Conservation (phyloP, 148 eudicot genomes). For the Persicaria tinctoria region DNA sequence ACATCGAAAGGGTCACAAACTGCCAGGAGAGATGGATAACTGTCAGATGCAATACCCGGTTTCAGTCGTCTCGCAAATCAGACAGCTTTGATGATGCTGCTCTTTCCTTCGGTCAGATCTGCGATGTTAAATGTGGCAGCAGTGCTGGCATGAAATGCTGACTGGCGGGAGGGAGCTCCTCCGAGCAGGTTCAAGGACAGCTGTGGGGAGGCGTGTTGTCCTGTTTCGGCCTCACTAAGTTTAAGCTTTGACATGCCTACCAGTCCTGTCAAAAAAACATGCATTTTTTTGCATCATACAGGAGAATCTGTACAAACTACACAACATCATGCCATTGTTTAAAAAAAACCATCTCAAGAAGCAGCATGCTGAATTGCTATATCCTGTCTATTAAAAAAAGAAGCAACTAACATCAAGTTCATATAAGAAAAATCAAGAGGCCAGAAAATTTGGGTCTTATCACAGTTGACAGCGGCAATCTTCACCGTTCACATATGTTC, state of each 20-base stretch:
- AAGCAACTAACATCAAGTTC: not conserved
- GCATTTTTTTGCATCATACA: too few species aligned
- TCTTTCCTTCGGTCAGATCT: constrained; percentile 32
- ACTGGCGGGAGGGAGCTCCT: constrained; percentile 52
- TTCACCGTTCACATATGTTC: not conserved
- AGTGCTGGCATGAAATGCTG: constrained; percentile 63
- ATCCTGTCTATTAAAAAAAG: not conserved
- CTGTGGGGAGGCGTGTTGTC: constrained; percentile 25
- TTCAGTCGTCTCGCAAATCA: not conserved
- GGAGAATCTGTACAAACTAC: too few species aligned
- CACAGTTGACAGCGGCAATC: not conserved
- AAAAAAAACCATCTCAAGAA: not conserved
- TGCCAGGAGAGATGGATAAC: not conserved
- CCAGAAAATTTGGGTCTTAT: not conserved
- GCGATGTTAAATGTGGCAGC: constrained; percentile 25
- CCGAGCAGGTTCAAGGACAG: constrained; percentile 55
- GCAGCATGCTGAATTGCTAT: not conserved
- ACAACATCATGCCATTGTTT: too few species aligned
- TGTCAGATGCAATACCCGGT: not conserved
- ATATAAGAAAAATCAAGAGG: not conserved
- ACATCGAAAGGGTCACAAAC: not conserved
- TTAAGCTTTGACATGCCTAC: constrained; percentile 70
- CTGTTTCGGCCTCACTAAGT: constrained; percentile 35
- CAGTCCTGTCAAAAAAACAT: constrained; percentile 15
- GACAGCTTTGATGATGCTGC: constrained; percentile 31